phyloP scores from a whole-genome alignment of 805 yeast species.

The Sungouiozyma ichnusensis region DNA sequence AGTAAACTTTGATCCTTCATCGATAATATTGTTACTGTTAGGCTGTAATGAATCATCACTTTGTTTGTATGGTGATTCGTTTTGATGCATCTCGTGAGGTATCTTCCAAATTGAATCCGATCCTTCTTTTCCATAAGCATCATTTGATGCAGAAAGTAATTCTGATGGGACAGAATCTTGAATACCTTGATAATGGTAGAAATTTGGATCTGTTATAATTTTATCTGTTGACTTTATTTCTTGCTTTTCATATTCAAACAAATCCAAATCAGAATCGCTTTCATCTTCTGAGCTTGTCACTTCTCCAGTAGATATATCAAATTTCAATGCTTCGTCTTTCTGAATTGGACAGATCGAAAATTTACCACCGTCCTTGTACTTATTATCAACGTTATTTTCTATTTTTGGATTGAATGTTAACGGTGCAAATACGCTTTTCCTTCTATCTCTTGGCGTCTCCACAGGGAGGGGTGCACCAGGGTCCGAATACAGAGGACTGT shows the following conservation, averaged over 20 bases:
- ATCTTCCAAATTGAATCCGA: conserved; percentile 22
- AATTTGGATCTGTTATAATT: conserved; percentile 12
- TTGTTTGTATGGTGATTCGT: conserved; percentile 14
- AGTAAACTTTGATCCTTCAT: neutral
- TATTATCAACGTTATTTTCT: conserved; percentile 66
- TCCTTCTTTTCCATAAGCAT: conserved; percentile 11
- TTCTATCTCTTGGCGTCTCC: conserved; percentile 35
- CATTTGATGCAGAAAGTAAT: conserved; percentile 6
- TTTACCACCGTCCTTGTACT: conserved; percentile 84
- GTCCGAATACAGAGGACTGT: conserved; percentile 52
- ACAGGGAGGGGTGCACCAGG: conserved; percentile 80
- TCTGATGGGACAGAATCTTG: conserved; percentile 12
- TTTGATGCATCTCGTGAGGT: conserved; percentile 12
- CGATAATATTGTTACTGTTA: neutral
- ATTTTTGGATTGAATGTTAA: conserved; percentile 72
- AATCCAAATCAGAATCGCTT: conserved; percentile 21
- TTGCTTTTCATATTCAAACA: conserved; percentile 15
- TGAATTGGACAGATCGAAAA: conserved; percentile 39
- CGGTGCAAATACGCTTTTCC: conserved; percentile 69
- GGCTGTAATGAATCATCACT: conserved; percentile 8
- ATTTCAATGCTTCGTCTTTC: conserved; percentile 25
- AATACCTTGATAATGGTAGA: conserved; percentile 8
- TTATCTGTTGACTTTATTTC: conserved; percentile 14
- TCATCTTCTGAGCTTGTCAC: conserved; percentile 27
- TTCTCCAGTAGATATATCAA: conserved; percentile 23